Evolutionary conservation across 1,284 basidiomycete genomes (phyloP).

Genomic region (Trichosporon inkin): DNA sequence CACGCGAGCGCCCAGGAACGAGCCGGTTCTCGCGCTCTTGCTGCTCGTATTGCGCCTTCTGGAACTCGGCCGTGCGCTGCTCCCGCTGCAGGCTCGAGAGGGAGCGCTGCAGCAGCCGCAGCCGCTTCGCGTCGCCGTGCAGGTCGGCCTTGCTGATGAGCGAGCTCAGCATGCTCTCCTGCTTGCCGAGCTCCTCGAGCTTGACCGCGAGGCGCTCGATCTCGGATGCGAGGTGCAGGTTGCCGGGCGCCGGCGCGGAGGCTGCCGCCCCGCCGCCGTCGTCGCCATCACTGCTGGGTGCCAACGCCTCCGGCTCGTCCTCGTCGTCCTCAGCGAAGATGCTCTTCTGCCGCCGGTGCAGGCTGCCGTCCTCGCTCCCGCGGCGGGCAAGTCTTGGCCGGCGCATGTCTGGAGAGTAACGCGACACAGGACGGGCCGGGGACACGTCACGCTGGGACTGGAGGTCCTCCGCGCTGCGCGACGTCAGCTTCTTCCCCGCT

Average conservation of each 20-base stretch:
- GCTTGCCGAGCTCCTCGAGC: slow-evolving; percentile 69
- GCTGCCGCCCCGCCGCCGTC: slow-evolving; percentile 52
- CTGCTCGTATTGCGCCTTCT: slow-evolving; percentile 83
- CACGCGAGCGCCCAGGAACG: slow-evolving; percentile 69
- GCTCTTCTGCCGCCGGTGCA: slow-evolving; percentile 13
- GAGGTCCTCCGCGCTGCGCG: slow-evolving; percentile 40
- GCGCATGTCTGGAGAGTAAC: not conserved
- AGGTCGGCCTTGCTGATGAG: slow-evolving; percentile 90
- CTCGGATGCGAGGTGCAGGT: slow-evolving; percentile 77
- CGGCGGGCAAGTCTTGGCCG: slow-evolving; percentile 6
- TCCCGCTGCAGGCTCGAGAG: slow-evolving; percentile 76
- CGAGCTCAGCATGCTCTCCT: slow-evolving; percentile 75
- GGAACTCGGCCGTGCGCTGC: slow-evolving; percentile 75
- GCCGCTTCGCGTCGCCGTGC: slow-evolving; percentile 80
- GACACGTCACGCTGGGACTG: slow-evolving; percentile 2
- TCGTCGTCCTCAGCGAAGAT: slow-evolving; percentile 47
- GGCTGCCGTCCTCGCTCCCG: slow-evolving; percentile 6
- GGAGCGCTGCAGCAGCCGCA: slow-evolving; percentile 73
- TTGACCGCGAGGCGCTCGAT: slow-evolving; percentile 70
- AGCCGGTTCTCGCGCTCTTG: slow-evolving; percentile 82
- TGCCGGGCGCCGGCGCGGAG: slow-evolving; percentile 73
- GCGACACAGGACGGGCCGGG: slow-evolving; percentile 8
- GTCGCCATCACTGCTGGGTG: slow-evolving; percentile 47
- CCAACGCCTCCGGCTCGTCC: slow-evolving; percentile 52
- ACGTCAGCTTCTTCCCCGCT: slow-evolving; percentile 24